These are phyloP conservation scores for Ophiostoma perfectum DNA, from an alignment of 2,329 filamentous ascomycete species.

Conservation along the genomic window DNA sequence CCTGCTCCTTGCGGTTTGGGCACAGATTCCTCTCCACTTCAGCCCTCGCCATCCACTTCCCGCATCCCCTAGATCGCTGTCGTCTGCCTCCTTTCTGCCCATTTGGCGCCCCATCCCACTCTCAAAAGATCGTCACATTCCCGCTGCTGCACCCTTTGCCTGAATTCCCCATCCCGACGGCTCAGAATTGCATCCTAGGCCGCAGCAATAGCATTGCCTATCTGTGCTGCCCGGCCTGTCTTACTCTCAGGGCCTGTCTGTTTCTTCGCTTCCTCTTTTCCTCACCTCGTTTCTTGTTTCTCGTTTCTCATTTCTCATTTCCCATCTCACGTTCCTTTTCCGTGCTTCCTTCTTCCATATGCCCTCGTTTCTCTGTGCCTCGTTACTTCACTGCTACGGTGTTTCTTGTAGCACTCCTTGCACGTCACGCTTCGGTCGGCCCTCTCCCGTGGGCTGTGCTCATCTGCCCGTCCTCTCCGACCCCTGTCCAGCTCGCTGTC, in stretches of 20 bases:
- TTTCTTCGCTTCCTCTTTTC: not conserved
- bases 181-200: not conserved
- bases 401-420: too few relatives aligned
- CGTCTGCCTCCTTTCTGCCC: not conserved
- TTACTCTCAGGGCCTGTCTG: not conserved
- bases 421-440: too few relatives aligned
- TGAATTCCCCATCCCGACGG: not conserved
- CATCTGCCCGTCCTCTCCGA: not conserved
- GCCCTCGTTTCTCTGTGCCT: not conserved
- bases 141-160: not conserved
- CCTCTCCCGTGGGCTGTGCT: too few relatives aligned
- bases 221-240: not conserved
- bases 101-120: not conserved
- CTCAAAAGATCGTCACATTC: constrained; percentile 8
- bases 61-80: not conserved
- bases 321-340: too few relatives aligned
- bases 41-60: not conserved
- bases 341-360: not conserved
- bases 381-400: too few relatives aligned
- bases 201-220: not conserved
- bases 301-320: not conserved
- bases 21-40: not conserved
- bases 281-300: not conserved
- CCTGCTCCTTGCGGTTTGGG: not conserved
- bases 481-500: constrained; percentile 5